Evolutionary conservation across 129 eudicot species (phyloP).

Genomic region (Apium graveolens): DNA sequence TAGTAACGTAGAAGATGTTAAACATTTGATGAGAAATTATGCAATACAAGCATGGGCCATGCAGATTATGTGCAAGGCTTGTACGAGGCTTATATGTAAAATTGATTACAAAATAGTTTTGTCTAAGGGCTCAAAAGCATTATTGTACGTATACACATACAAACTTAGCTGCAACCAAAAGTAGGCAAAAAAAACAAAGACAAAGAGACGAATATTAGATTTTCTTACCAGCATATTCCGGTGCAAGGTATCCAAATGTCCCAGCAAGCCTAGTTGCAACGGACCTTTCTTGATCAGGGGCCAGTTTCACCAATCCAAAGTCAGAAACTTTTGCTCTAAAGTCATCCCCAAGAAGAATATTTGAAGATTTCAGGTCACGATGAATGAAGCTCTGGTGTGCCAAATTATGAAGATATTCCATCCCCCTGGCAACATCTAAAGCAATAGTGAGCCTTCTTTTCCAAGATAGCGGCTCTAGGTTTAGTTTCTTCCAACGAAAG

Average conservation of each 20-base stretch:
- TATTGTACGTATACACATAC: background rate
- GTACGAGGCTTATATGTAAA: background rate
- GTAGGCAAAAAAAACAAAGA: too few relatives aligned
- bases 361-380: slow-evolving; percentile 36
- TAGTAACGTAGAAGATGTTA: background rate
- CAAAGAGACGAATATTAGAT: background rate
- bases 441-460: slow-evolving; percentile 32
- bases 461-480: slow-evolving; percentile 36
- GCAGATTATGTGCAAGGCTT: background rate
- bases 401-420: slow-evolving; percentile 39
- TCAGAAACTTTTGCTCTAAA: slow-evolving; percentile 41
- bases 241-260: slow-evolving; percentile 45
- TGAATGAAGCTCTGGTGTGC: slow-evolving; percentile 41
- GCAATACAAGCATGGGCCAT: background rate
- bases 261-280: slow-evolving; percentile 44
- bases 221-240: slow-evolving; percentile 39
- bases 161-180: too few relatives aligned
- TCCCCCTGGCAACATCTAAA: slow-evolving; percentile 39
- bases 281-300: slow-evolving; percentile 35
- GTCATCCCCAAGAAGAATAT: slow-evolving; percentile 33
- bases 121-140: background rate
- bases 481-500: slow-evolving; percentile 46
- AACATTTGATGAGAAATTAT: background rate
- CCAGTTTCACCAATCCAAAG: slow-evolving; percentile 41
- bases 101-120: background rate